Base-by-base conservation (phyloP, 306 rosid species). In the Prunus salicina region DNA sequence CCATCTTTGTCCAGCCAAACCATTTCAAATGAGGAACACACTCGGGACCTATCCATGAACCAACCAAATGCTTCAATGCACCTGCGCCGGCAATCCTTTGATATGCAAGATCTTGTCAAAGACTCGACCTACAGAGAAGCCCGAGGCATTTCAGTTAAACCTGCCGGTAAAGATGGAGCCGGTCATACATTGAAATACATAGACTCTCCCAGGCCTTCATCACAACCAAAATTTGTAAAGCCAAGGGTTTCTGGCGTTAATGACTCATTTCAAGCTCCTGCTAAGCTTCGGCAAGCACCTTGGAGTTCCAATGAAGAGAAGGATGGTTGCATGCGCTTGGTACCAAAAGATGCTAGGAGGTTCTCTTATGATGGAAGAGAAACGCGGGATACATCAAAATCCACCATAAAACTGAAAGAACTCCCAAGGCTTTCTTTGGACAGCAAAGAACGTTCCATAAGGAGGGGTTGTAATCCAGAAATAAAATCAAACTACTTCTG, bases 401-500 rank as follows among this genome's bases (percentile, higher is more conserved):
- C 93, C 47, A 61, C 84, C 27, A 80, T 74, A 60, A 90, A 79
- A 84, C 76, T 85, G 73, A 94, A 84, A 76, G 98, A 94, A 77
- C 76, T 91, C 32, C 97, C 97, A 24, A 86, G 98, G 84, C 80
- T 94, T 71, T 94, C 98, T 69, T 83, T 94, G 86, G 98, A 94
- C 90, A 92, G 98, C 75, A 87, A 78, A 72, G 86, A 78, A 77
- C 76, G 90, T 41, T 83, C 89, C 81, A 25, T 77, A 3, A 78
- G 84, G 78, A 75, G 82, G 77, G 76, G 86, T 72, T 65, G 72
- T 38, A 67, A 52, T 27, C 84, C 84, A n/a, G 92, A 82, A 78
- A 53, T 84, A 77, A 91, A 80, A 72, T 75, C 90, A 75, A 76
- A 64, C 46, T 78, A 73, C 76, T 55, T 79, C 76, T 66, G 69